phyloP scores from a whole-genome alignment of 495 filamentous ascomycete genomes.

The Aspergillus saccharolyticus region DNA sequence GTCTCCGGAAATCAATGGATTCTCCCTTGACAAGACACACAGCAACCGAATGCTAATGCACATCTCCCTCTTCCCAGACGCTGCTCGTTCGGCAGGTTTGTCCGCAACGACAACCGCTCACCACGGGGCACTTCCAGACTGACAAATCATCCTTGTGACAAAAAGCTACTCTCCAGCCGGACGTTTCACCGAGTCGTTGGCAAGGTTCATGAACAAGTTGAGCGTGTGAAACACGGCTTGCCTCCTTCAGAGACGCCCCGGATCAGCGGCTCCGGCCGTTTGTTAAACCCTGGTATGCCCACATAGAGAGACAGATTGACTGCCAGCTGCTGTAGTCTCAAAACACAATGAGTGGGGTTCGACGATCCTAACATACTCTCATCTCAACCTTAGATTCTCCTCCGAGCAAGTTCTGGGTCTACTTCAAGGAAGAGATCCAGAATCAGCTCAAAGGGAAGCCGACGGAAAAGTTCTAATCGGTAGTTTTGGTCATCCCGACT shows the following conservation, averaged over 20 bases:
- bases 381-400: constrained; percentile 17
- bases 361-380: constrained; percentile 10
- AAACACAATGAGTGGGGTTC: not conserved
- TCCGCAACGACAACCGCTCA: constrained; percentile 2
- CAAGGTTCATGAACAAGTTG: constrained; percentile 49
- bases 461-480: constrained; percentile 31
- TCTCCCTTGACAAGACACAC: not conserved
- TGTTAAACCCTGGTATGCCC: constrained; percentile 30
- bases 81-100: constrained; percentile 27
- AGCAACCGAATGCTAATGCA: not conserved
- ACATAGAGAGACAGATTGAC: not conserved
- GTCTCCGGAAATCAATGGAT: constrained; percentile 2
- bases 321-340: not conserved
- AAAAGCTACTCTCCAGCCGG: constrained; percentile 55
- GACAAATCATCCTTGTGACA: not conserved
- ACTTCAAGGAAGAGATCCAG: constrained; percentile 57
- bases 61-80: constrained; percentile 1
- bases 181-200: constrained; percentile 57
- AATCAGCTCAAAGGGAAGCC: constrained; percentile 49
- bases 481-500: not conserved
- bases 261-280: not conserved
- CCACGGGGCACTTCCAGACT: constrained; percentile 17
- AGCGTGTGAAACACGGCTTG: constrained; percentile 47
- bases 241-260: constrained; percentile 37
- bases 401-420: constrained; percentile 43